Conservation (phyloP, 805 yeast species). For the Torulaspora microellipsoides region DNA sequence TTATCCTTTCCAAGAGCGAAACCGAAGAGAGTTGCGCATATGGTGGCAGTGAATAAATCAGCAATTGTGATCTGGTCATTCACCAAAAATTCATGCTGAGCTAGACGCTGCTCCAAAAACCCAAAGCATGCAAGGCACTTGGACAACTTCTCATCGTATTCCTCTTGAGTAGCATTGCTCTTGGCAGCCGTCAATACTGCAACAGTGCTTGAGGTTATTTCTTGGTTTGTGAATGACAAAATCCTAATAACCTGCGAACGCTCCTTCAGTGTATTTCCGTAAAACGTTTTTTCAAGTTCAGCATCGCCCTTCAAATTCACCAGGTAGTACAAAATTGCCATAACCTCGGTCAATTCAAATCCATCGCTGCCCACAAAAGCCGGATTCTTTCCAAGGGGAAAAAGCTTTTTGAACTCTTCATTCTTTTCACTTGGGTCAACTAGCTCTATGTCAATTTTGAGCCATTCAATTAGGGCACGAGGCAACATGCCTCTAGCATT, state of each 20-base stretch:
- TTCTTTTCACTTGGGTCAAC: constrained; percentile 18
- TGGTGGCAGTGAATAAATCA: constrained; percentile 7
- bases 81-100: constrained; percentile 6
- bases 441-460: constrained; percentile 52
- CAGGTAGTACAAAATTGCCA: constrained; percentile 55
- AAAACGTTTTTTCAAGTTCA: constrained; percentile 15
- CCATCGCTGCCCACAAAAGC: constrained; percentile 71
- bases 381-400: constrained; percentile 65
- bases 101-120: constrained; percentile 2
- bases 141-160: constrained; percentile 5
- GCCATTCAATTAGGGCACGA: constrained; percentile 49
- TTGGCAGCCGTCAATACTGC: constrained; percentile 7
- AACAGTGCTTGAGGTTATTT: constrained; percentile 5
- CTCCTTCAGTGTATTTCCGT: constrained; percentile 1
- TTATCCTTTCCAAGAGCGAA: no score
- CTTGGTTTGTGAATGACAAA: constrained; percentile 5
- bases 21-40: no score
- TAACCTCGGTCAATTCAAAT: constrained; percentile 61
- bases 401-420: constrained; percentile 39
- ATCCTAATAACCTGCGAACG: constrained; percentile 2
- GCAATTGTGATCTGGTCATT: constrained; percentile 7
- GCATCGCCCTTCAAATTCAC: constrained; percentile 32
- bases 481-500: constrained; percentile 36
- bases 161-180: constrained; percentile 5
- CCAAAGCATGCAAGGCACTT: constrained; percentile 3